Percentiles rank a stretch among this genome's conserved stretches.
Conservation (phyloP, 2,329 filamentous ascomycete species). For the Xenosphaeropsis pyriputrescens region DNA sequence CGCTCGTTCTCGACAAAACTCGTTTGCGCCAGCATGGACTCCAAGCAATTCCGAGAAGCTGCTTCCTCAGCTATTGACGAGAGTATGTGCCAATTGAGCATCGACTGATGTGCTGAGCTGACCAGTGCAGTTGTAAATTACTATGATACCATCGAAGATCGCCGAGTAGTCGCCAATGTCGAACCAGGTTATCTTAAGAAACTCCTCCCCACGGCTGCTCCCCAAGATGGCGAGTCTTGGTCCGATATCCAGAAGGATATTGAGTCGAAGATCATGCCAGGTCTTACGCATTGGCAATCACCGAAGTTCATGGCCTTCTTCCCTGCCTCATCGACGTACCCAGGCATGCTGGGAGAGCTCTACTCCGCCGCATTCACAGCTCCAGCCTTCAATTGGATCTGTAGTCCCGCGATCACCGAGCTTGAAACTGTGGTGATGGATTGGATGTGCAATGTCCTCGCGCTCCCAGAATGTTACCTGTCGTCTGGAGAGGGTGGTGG, state of each 20-base stretch:
- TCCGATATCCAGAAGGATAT: constrained; percentile 69
- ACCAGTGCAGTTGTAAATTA: constrained; percentile 58
- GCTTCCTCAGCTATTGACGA: constrained; percentile 71
- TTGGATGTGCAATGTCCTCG: constrained; percentile 70
- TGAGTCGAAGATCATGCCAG: constrained; percentile 74
- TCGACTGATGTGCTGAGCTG: background rate
- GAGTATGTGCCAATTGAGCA: constrained; percentile 36
- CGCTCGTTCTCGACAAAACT: no score
- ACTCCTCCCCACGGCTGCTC: constrained; percentile 56
- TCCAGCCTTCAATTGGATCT: constrained; percentile 95
- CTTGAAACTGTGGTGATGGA: constrained; percentile 87
- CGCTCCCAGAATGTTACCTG: constrained; percentile 57
- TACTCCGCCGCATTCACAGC: constrained; percentile 81
- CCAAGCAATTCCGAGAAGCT: constrained; percentile 60
- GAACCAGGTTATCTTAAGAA: constrained; percentile 75
- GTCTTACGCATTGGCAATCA: constrained; percentile 84
- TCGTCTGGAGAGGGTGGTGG: constrained; percentile 67
- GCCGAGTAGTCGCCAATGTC: constrained; percentile 62
- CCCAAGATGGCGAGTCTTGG: constrained; percentile 58
- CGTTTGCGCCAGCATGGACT: constrained; percentile 44
- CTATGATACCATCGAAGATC: constrained; percentile 58
- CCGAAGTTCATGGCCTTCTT: constrained; percentile 97
- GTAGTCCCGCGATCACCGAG: constrained; percentile 82
- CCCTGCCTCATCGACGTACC: constrained; percentile 68
- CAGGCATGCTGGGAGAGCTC: constrained; percentile 80